These are phyloP conservation scores for Sarcomyxa edulis DNA, from an alignment of 768 basidiomycete genomes.

Conservation along the genomic window DNA sequence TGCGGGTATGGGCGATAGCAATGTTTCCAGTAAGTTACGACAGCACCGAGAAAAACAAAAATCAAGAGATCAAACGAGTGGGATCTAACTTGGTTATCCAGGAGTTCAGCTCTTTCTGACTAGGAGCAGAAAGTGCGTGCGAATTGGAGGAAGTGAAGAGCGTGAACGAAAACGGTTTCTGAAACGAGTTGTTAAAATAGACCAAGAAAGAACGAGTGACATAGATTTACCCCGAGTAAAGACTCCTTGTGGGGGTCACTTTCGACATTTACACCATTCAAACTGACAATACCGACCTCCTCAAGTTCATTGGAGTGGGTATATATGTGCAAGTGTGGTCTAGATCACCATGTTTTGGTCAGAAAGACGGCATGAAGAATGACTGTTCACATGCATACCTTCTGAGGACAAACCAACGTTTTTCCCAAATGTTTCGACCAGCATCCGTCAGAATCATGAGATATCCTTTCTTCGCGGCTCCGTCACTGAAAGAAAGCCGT, in stretches of 20 bases:
- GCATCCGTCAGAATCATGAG: constrained; percentile 80
- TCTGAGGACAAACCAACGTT: constrained; percentile 81
- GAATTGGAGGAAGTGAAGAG: constrained; percentile 92
- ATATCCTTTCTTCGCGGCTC: constrained; percentile 79
- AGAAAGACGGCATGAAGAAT: constrained; percentile 7
- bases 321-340: constrained; percentile 90
- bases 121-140: constrained; percentile 81
- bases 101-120: constrained; percentile 73
- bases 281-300: constrained; percentile 77
- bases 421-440: constrained; percentile 74
- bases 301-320: constrained; percentile 79
- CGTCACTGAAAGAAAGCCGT: constrained; percentile 47
- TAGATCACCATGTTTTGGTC: constrained; percentile 22
- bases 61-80: constrained; percentile 51
- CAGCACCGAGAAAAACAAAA: neutral
- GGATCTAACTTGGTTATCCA: constrained; percentile 87
- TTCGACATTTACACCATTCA: constrained; percentile 81
- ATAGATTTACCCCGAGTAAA: constrained; percentile 79
- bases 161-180: constrained; percentile 87
- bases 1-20: too few species aligned
- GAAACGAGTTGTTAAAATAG: constrained; percentile 8
- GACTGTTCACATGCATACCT: constrained; percentile 54
- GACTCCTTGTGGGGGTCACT: constrained; percentile 82
- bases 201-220: constrained; percentile 1
- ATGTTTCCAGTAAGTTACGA: neutral